A percentile compares a stretch with the other conserved stretches of the same genome.
Evolutionary conservation across 2,329 filamentous ascomycete genomes (phyloP).

Genomic region (Fusarium irregulare): DNA sequence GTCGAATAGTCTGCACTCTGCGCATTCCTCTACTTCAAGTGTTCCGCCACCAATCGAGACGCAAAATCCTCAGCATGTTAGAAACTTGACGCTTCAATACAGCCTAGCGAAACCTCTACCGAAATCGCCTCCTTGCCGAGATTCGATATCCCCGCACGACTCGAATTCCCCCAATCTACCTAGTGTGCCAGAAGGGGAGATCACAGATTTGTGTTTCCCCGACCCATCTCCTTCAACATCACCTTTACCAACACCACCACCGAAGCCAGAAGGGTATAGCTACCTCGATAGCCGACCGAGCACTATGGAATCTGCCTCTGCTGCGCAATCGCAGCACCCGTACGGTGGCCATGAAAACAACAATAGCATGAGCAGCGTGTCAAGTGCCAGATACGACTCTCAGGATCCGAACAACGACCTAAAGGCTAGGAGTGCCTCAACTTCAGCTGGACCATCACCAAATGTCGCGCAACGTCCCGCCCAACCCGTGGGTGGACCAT

Average conservation of each 20-base stretch:
- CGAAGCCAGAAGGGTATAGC: conserved; percentile 54
- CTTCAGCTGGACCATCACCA: conserved; percentile 68
- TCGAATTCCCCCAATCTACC: conserved; percentile 44
- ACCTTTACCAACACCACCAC: conserved; percentile 20
- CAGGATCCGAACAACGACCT: conserved; percentile 60
- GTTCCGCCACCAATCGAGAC: conserved; percentile 32
- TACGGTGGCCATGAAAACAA: conserved; percentile 52
- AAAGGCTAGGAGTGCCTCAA: conserved; percentile 63
- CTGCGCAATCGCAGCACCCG: conserved; percentile 51
- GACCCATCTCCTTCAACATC: conserved; percentile 25
- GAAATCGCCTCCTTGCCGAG: conserved; percentile 57
- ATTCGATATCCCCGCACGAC: conserved; percentile 48
- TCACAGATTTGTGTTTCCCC: conserved; percentile 44
- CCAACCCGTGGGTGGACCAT: conserved; percentile 55
- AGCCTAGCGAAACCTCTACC: conserved; percentile 70
- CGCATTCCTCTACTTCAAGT: conserved; percentile 35
- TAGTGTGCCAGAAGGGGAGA: conserved; percentile 49
- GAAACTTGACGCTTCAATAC: conserved; percentile 65
- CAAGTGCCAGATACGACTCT: conserved; percentile 58
- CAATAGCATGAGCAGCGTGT: conserved; percentile 60
- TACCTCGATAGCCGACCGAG: conserved; percentile 57
- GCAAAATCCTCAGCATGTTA: conserved; percentile 59
- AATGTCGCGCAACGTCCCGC: conserved; percentile 55
- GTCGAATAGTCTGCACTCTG: conserved; percentile 32
- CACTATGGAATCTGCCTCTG: conserved; percentile 61